A percentile compares a stretch with the other conserved stretches of the same genome.
Conservation (phyloP, 2,329 filamentous ascomycete genomes). For the Apiospora saccharicola region DNA sequence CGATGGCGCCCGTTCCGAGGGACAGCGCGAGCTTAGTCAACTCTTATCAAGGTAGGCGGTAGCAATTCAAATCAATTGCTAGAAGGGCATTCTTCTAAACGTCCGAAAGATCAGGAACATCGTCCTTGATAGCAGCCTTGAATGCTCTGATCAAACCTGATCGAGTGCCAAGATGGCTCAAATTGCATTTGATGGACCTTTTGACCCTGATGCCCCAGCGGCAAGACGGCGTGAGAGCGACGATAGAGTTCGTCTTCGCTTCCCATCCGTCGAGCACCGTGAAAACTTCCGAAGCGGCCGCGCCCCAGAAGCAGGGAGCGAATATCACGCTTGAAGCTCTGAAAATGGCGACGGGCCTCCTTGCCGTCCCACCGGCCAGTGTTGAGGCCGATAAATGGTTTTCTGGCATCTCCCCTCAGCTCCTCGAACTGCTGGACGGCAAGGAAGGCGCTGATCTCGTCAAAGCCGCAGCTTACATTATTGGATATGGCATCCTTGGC, state of each 20-base stretch:
- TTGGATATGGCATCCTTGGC: slow-evolving; percentile 72
- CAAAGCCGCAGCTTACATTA: slow-evolving; percentile 67
- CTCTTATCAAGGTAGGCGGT: slow-evolving; percentile 56
- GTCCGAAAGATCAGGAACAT: slow-evolving; percentile 52
- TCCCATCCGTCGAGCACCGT: slow-evolving; percentile 65
- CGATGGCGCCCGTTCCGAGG: slow-evolving; percentile 41
- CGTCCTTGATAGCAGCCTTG: slow-evolving; percentile 63
- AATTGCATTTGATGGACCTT: slow-evolving; percentile 60
- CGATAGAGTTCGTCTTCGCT: slow-evolving; percentile 75
- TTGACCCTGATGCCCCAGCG: slow-evolving; percentile 69
- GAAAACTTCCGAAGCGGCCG: slow-evolving; percentile 48
- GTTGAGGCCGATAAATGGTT: slow-evolving; percentile 68
- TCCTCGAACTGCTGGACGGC: slow-evolving; percentile 69
- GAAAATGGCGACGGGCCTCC: slow-evolving; percentile 66
- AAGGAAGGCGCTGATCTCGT: slow-evolving; percentile 63
- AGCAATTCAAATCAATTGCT: slow-evolving; percentile 16
- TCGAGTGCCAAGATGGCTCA: slow-evolving; percentile 66
- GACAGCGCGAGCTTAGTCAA: slow-evolving; percentile 52
- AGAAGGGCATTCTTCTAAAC: slow-evolving; percentile 37
- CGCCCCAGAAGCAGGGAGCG: slow-evolving; percentile 63
- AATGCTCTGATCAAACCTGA: slow-evolving; percentile 70
- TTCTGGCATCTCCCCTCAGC: slow-evolving; percentile 64
- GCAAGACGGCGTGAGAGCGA: slow-evolving; percentile 69
- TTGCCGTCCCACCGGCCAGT: slow-evolving; percentile 65
- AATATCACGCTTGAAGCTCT: slow-evolving; percentile 74